phyloP scores from a whole-genome alignment of 1,139 yeast genomes.

The Scheffersomyces segobiensis region DNA sequence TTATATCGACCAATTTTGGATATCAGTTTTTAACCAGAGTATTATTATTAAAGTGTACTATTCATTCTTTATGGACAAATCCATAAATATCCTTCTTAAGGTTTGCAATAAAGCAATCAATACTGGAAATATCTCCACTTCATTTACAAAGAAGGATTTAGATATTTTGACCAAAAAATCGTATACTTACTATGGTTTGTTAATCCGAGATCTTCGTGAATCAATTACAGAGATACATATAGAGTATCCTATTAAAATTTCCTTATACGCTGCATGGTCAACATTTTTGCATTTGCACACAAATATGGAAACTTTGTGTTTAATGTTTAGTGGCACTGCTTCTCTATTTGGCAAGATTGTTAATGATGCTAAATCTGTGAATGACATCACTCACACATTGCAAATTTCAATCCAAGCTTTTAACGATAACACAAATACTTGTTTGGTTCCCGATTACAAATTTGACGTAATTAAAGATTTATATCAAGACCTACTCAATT shows the following conservation, averaged over 20 bases:
- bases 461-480: slow-evolving; percentile 30
- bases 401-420: slow-evolving; percentile 26
- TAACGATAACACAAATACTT: slow-evolving; percentile 25
- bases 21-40: slow-evolving; percentile 28
- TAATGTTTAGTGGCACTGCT: slow-evolving; percentile 38
- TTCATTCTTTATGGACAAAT: slow-evolving; percentile 39
- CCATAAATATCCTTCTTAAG: slow-evolving; percentile 35
- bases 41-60: slow-evolving; percentile 28
- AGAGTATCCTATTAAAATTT: slow-evolving; percentile 40
- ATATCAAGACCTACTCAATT: slow-evolving; percentile 21
- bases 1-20: slow-evolving; percentile 27
- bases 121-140: slow-evolving; percentile 8
- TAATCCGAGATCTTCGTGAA: slow-evolving; percentile 35
- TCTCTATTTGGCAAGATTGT: slow-evolving; percentile 31
- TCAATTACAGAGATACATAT: slow-evolving; percentile 31
- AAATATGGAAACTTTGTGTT: slow-evolving; percentile 31
- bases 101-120: slow-evolving; percentile 18
- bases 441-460: slow-evolving; percentile 36
- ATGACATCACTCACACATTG: slow-evolving; percentile 28
- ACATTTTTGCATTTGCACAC: slow-evolving; percentile 36
- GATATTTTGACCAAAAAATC: slow-evolving; percentile 34
- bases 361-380: slow-evolving; percentile 18
- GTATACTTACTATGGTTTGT: slow-evolving; percentile 33
- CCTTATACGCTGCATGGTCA: slow-evolving; percentile 40
- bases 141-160: slow-evolving; percentile 31